phyloP scores from a whole-genome alignment of 495 filamentous ascomycete species.

The Xylaria venustula region DNA sequence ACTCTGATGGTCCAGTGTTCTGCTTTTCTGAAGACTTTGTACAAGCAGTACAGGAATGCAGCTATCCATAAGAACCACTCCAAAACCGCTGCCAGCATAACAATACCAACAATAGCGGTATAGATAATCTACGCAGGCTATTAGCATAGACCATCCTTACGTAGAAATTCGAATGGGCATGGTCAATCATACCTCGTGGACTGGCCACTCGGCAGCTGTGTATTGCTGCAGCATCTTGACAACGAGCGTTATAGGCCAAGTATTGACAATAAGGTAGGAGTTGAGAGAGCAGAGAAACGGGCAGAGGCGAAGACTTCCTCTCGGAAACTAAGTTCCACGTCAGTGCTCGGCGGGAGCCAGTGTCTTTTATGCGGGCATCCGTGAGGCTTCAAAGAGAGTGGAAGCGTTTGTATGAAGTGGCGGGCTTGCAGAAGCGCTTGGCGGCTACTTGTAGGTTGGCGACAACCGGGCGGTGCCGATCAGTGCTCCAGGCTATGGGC shows the following conservation, averaged over 20 bases:
- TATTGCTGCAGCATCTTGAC: constrained; percentile 41
- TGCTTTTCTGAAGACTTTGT: constrained; percentile 87
- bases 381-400: constrained; percentile 2
- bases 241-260: not conserved
- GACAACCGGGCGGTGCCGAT: constrained; percentile 6
- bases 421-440: not conserved
- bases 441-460: constrained; percentile 5
- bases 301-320: not conserved
- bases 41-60: constrained; percentile 87
- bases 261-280: constrained; percentile 3
- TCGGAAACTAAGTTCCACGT: constrained; percentile 1
- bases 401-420: not conserved
- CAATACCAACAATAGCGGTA: constrained; percentile 72
- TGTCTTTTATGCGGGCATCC: constrained; percentile 19
- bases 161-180: not conserved
- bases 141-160: constrained; percentile 2
- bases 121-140: constrained; percentile 55
- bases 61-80: constrained; percentile 96
- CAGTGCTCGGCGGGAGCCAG: not conserved
- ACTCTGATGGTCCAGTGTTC: constrained; percentile 79
- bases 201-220: constrained; percentile 52
- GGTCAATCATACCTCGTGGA: constrained; percentile 59
- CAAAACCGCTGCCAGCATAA: constrained; percentile 81
- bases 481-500: constrained; percentile 3
- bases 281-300: not conserved